phyloP scores from a whole-genome alignment of 2,329 filamentous ascomycete species.

The Sclerotinia spermophila region DNA sequence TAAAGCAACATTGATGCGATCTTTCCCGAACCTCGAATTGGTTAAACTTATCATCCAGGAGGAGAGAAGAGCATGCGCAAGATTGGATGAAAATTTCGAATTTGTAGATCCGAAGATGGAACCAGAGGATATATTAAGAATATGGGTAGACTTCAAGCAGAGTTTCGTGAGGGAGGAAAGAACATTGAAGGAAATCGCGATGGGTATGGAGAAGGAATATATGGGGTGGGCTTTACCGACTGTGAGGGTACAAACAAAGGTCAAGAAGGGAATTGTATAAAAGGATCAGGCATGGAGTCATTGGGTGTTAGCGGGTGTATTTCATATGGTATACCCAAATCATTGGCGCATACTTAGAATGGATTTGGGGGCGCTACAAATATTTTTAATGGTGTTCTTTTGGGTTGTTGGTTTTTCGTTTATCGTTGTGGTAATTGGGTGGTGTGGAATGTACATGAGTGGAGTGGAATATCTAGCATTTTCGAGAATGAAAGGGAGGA shows the following conservation, averaged over 20 bases:
- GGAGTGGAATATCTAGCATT: background rate
- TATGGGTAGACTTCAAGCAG: conserved; percentile 34
- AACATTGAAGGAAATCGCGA: conserved; percentile 28
- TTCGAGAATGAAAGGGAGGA: background rate
- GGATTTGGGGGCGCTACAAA: background rate
- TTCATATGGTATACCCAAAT: conserved; percentile 1
- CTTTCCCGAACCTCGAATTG: conserved; percentile 39
- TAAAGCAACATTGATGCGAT: conserved; percentile 46
- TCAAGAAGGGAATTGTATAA: conserved; percentile 6
- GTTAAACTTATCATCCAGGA: conserved; percentile 29
- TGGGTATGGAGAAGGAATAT: conserved; percentile 27
- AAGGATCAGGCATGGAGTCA: background rate
- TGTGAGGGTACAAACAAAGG: conserved; percentile 27
- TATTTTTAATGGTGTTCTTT: background rate
- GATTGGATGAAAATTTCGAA: conserved; percentile 22
- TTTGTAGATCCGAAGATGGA: conserved; percentile 26
- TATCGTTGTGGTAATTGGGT: background rate
- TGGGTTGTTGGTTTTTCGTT: background rate
- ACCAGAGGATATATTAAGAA: conserved; percentile 26
- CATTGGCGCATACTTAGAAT: background rate
- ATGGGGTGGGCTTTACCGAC: conserved; percentile 27
- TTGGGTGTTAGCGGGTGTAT: background rate
- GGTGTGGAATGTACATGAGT: background rate
- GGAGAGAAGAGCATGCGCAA: background rate
- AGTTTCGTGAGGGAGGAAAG: conserved; percentile 31